A percentile compares a stretch with the other conserved stretches of the same genome.
Evolutionary conservation across 768 basidiomycete species (phyloP).

Genomic region (Galerina sulciceps): DNA sequence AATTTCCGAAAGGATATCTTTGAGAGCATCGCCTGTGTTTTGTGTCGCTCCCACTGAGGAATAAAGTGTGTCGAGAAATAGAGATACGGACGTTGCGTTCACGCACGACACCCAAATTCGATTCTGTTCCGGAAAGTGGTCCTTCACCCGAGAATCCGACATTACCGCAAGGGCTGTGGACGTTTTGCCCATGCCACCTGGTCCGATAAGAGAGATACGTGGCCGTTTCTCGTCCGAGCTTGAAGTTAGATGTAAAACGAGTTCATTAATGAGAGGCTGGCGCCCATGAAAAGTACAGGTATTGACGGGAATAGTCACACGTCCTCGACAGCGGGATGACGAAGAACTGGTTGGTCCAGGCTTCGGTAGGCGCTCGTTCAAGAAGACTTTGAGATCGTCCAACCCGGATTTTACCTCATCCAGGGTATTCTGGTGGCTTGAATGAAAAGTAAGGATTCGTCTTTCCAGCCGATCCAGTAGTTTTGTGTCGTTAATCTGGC

Average conservation of each 20-base stretch:
- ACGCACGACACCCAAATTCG: slow-evolving; percentile 39
- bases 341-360: not conserved
- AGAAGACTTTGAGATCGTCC: not conserved
- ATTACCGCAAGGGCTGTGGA: slow-evolving; percentile 36
- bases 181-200: no score
- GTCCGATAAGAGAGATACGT: slow-evolving; percentile 22
- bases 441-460: not conserved
- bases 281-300: slow-evolving; percentile 1
- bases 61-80: slow-evolving; percentile 23
- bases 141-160: slow-evolving; percentile 19
- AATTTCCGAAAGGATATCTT: slow-evolving; percentile 24
- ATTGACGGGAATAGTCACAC: not conserved
- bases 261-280: not conserved
- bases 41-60: slow-evolving; percentile 17
- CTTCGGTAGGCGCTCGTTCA: not conserved
- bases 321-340: not conserved
- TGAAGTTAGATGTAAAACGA: not conserved
- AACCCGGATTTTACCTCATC: no score
- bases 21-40: slow-evolving; percentile 17
- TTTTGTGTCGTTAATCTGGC: not conserved
- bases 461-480: not conserved
- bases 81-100: slow-evolving; percentile 25
- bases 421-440: not conserved
- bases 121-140: slow-evolving; percentile 11
- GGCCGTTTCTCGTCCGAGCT: not conserved